Percentiles rank a stretch among this genome's conserved stretches.
phyloP scores from a whole-genome alignment of 768 basidiomycete species.

The Rhodotorula graminis region DNA sequence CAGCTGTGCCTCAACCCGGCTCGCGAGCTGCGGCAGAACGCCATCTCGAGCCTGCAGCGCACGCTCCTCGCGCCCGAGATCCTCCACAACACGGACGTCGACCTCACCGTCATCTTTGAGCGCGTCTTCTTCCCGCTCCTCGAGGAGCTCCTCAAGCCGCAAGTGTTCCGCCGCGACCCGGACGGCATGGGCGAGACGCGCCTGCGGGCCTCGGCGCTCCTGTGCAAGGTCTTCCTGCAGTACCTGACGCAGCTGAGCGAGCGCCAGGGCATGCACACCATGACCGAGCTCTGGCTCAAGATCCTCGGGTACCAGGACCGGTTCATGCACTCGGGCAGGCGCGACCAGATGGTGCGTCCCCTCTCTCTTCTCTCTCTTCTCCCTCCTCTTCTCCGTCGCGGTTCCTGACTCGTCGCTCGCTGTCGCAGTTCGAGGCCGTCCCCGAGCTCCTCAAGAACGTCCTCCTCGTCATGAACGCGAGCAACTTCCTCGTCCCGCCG shows the following conservation, averaged over 20 bases:
- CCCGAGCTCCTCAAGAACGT: conserved; percentile 97
- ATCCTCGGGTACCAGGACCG: conserved; percentile 83
- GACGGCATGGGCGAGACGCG: conserved; percentile 84
- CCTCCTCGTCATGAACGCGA: conserved; percentile 89
- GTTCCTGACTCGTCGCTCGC: too few species aligned
- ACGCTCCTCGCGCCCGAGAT: conserved; percentile 73
- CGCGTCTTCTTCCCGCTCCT: conserved; percentile 82
- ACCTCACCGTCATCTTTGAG: conserved; percentile 81
- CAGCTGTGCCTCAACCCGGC: conserved; percentile 77
- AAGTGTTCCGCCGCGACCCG: conserved; percentile 71
- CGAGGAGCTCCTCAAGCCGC: conserved; percentile 81
- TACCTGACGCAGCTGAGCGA: conserved; percentile 50
- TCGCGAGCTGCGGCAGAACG: conserved; percentile 75
- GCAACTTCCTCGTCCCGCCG: conserved; percentile 71
- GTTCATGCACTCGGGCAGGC: conserved; percentile 76
- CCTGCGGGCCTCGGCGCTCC: conserved; percentile 73
- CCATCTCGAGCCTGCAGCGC: conserved; percentile 76
- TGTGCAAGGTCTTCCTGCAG: conserved; percentile 91
- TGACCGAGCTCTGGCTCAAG: conserved; percentile 77
- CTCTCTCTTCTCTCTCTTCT: not conserved
- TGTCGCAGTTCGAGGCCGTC: conserved; percentile 78
- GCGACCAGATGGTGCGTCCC: conserved; percentile 76
- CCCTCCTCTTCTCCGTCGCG: too few species aligned
- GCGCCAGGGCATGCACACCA: conserved; percentile 50
- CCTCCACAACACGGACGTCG: conserved; percentile 56